These are phyloP conservation scores for Catunica adiposa DNA, from an alignment of 2,329 filamentous ascomycete genomes.

Conservation along the genomic window DNA sequence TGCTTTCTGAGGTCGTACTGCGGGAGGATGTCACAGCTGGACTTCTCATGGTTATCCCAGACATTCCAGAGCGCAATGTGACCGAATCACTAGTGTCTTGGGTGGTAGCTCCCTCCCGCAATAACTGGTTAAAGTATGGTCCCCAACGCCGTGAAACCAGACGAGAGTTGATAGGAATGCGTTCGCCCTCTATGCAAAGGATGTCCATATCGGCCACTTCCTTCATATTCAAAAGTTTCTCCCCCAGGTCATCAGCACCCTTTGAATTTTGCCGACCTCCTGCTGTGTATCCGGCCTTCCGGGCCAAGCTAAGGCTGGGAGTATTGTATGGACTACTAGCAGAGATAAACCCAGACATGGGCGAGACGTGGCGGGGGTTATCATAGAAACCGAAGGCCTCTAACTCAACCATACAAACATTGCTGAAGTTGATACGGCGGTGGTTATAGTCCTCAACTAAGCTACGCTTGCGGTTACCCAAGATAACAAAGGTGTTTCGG, in stretches of 20 bases:
- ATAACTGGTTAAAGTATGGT: conserved; percentile 82
- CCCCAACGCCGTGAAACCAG: conserved; percentile 83
- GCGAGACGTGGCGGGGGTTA: conserved; percentile 65
- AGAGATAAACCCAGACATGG: conserved; percentile 71
- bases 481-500: conserved; percentile 85
- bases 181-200: conserved; percentile 74
- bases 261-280: conserved; percentile 61
- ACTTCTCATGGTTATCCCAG: conserved; percentile 27
- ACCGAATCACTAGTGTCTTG: conserved; percentile 58
- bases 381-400: conserved; percentile 96
- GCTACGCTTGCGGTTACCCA: conserved; percentile 84
- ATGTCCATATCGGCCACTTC: conserved; percentile 96
- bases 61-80: conserved; percentile 51
- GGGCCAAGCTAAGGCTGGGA: conserved; percentile 37
- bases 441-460: conserved; percentile 98
- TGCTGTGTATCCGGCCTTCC: conserved; percentile 47
- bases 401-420: conserved; percentile 90
- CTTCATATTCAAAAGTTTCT: conserved; percentile 59
- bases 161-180: conserved; percentile 84
- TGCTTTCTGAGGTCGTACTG: conserved; percentile 30
- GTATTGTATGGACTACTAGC: conserved; percentile 55
- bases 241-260: conserved; percentile 72
- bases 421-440: conserved; percentile 89
- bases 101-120: conserved; percentile 58
- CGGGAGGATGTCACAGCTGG: conserved; percentile 41